These are phyloP conservation scores for Pezicula carpinea DNA, from an alignment of 2,329 filamentous ascomycete species.

Conservation along the genomic window DNA sequence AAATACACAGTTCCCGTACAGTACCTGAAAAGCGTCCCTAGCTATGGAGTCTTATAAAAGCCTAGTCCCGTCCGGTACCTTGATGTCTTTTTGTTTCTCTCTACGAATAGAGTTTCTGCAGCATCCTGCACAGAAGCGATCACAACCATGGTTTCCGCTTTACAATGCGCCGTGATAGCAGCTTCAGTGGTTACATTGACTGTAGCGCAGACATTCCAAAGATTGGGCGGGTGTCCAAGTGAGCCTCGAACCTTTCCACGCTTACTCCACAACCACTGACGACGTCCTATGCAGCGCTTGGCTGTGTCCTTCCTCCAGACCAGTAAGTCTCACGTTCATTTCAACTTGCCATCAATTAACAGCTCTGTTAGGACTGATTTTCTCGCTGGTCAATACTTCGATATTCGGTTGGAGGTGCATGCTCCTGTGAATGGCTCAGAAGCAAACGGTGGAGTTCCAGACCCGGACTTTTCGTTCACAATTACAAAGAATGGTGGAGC, in stretches of 20 bases:
- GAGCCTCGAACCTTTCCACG: not conserved
- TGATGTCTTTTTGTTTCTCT: constrained; percentile 15
- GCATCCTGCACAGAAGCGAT: constrained; percentile 7
- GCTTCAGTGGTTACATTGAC: constrained; percentile 34
- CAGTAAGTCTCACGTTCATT: constrained; percentile 32
- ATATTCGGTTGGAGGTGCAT: constrained; percentile 76
- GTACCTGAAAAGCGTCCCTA: not conserved
- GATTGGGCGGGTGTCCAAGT: constrained; percentile 51
- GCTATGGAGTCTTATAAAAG: not conserved
- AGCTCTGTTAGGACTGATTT: constrained; percentile 60
- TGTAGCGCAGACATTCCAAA: constrained; percentile 54
- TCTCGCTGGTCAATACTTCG: constrained; percentile 77
- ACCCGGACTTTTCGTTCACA: constrained; percentile 71
- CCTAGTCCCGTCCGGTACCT: constrained; percentile 32
- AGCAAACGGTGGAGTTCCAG: constrained; percentile 61
- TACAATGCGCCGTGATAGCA: constrained; percentile 26
- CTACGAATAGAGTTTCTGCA: constrained; percentile 3
- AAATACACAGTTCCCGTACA: not conserved
- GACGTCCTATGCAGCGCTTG: constrained; percentile 34
- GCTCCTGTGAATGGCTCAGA: constrained; percentile 78
- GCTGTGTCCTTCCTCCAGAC: constrained; percentile 57
- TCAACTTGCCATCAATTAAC: constrained; percentile 1
- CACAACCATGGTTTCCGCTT: constrained; percentile 22
- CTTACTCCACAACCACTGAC: not conserved
- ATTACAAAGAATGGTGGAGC: constrained; percentile 59